Evolutionary conservation across 1,284 basidiomycete species (phyloP).

Genomic region (Amylostereum areolatum): DNA sequence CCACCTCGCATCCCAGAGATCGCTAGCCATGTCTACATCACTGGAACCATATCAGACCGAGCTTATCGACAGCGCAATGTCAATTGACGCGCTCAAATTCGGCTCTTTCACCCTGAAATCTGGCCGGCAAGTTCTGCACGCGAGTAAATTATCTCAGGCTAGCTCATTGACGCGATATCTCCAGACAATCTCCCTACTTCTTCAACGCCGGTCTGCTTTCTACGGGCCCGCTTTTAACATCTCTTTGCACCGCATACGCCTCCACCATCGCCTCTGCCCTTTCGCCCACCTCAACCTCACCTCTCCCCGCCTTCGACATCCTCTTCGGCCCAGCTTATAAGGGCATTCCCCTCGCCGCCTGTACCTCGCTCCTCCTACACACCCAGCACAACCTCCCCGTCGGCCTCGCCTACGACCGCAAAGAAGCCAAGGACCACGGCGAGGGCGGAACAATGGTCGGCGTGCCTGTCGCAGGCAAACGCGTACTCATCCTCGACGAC

Average conservation of each 20-base stretch:
- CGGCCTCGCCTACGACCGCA: slow-evolving; percentile 89
- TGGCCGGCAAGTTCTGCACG: slow-evolving; percentile 64
- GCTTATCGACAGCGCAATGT: slow-evolving; percentile 41
- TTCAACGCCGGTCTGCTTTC: slow-evolving; percentile 92
- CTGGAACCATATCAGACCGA: slow-evolving; percentile 35
- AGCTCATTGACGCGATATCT: slow-evolving; percentile 38
- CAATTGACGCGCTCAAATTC: slow-evolving; percentile 76
- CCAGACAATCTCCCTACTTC: slow-evolving; percentile 98
- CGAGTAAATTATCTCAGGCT: not conserved
- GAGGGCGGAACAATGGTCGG: slow-evolving; percentile 96
- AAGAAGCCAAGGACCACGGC: slow-evolving; percentile 94
- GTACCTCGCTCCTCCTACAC: slow-evolving; percentile 77
- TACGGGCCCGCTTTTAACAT: slow-evolving; percentile 76
- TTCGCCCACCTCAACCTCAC: slow-evolving; percentile 27
- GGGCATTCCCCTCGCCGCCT: slow-evolving; percentile 91
- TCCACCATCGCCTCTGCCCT: slow-evolving; percentile 54
- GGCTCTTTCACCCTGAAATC: slow-evolving; percentile 92
- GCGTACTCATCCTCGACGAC: slow-evolving; percentile 89
- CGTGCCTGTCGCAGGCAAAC: slow-evolving; percentile 71
- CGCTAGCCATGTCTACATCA: slow-evolving; percentile 12
- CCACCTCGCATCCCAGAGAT: too few relatives aligned
- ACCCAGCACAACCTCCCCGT: slow-evolving; percentile 63
- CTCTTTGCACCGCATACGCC: slow-evolving; percentile 86
- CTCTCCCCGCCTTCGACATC: slow-evolving; percentile 76
- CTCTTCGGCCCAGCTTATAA: slow-evolving; percentile 98